These are phyloP conservation scores for Zoysia pacifica DNA, from an alignment of 176 grass and related monocot genomes.

Conservation along the genomic window DNA sequence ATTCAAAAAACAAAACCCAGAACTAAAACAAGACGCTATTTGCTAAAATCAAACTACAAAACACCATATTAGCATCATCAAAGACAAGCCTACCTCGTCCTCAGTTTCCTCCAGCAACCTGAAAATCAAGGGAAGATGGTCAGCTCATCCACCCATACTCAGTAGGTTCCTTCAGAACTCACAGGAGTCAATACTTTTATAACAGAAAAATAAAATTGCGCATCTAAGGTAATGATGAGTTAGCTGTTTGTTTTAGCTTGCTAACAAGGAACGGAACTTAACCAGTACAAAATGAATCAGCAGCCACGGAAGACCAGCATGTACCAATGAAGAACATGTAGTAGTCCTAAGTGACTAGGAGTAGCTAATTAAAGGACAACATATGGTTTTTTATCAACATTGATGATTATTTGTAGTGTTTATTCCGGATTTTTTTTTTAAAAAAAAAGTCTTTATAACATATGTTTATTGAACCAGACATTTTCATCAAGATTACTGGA, in stretches of 20 bases:
- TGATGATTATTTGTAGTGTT: background rate
- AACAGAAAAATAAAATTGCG: background rate
- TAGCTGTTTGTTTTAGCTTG: background rate
- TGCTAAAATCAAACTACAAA: slow-evolving; percentile 2
- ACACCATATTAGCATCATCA: background rate
- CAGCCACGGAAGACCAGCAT: background rate
- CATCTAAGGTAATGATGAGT: background rate
- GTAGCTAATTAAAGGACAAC: background rate
- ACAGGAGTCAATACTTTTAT: background rate
- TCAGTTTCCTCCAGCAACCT: slow-evolving; percentile 95
- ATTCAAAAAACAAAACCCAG: background rate
- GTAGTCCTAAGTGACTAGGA: background rate
- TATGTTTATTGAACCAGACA: background rate
- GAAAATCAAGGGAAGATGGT: slow-evolving; percentile 33
- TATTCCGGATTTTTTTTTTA: background rate
- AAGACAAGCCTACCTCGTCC: slow-evolving; percentile 63
- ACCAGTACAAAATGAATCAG: background rate
- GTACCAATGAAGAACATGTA: background rate
- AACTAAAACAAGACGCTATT: background rate
- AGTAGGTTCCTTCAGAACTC: slow-evolving; percentile 9
- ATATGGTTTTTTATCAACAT: background rate
- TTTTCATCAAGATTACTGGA: background rate
- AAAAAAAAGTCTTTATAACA: background rate
- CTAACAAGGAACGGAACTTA: background rate
- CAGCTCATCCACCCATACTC: slow-evolving; percentile 29